Percentiles rank a stretch among this genome's conserved stretches.
These are phyloP conservation scores for Microdochium bolleyi DNA, from an alignment of 2,329 filamentous ascomycete species.

Conservation along the genomic window DNA sequence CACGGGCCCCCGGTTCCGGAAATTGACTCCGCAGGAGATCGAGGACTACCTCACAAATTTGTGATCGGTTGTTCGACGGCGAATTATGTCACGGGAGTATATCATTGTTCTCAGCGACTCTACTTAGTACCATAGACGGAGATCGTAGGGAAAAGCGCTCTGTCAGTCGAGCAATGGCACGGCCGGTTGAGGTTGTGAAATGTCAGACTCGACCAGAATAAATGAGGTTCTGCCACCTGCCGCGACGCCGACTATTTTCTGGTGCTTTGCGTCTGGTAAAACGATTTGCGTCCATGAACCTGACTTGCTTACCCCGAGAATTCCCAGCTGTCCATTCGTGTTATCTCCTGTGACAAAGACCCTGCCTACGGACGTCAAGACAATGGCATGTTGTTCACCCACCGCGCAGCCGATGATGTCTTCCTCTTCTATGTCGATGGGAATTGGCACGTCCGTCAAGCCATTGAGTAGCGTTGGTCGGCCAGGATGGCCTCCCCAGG, in stretches of 20 bases:
- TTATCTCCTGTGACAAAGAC: slow-evolving; percentile 52
- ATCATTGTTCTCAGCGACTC: slow-evolving; percentile 11
- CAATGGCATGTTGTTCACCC: slow-evolving; percentile 51
- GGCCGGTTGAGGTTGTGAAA: slow-evolving; percentile 9
- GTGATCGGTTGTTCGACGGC: slow-evolving; percentile 38
- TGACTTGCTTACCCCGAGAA: slow-evolving; percentile 16
- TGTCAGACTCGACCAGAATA: slow-evolving; percentile 26
- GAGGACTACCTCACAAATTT: slow-evolving; percentile 99
- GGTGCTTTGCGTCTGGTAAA: slow-evolving; percentile 15
- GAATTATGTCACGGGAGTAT: not conserved
- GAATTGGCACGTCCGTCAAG: slow-evolving; percentile 27
- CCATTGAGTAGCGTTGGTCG: slow-evolving; percentile 20
- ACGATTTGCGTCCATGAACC: slow-evolving; percentile 26
- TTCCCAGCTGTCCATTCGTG: slow-evolving; percentile 50
- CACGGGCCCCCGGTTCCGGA: slow-evolving; percentile 80
- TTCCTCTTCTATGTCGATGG: slow-evolving; percentile 35
- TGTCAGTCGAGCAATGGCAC: not conserved
- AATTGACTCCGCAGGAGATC: slow-evolving; percentile 95
- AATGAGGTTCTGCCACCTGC: slow-evolving; percentile 44
- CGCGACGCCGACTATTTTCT: slow-evolving; percentile 29
- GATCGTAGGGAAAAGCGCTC: slow-evolving; percentile 29
- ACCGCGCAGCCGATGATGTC: slow-evolving; percentile 51
- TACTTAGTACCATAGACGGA: slow-evolving; percentile 38
- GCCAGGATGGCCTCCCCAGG: slow-evolving; percentile 46
- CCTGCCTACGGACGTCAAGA: slow-evolving; percentile 37